Evolutionary conservation across 495 filamentous ascomycete species (phyloP).

Genomic region (Penicillium samsonianum): DNA sequence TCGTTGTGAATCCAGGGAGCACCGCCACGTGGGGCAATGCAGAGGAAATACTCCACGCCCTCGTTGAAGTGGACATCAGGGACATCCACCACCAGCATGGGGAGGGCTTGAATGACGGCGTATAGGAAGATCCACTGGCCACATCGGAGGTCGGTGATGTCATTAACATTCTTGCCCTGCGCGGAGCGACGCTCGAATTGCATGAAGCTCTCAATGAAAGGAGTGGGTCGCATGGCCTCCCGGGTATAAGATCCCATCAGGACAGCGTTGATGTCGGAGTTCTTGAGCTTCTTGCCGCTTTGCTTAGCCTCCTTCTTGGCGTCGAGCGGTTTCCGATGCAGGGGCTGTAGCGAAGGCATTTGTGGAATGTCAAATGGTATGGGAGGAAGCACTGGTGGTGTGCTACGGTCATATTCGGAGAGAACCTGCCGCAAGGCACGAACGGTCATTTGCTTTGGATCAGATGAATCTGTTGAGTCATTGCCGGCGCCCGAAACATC

Average conservation of each 20-base stretch:
- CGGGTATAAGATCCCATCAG: constrained; percentile 75
- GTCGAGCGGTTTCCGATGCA: constrained; percentile 61
- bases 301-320: constrained; percentile 69
- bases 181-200: constrained; percentile 79
- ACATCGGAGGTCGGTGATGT: constrained; percentile 73
- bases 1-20: constrained; percentile 82
- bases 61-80: constrained; percentile 74
- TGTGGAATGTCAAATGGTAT: constrained; percentile 89
- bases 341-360: constrained; percentile 65
- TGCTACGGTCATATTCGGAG: constrained; percentile 82
- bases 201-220: constrained; percentile 78
- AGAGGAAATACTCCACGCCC: constrained; percentile 95
- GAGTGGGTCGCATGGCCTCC: constrained; percentile 61
- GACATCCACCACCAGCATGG: constrained; percentile 86
- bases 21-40: constrained; percentile 78
- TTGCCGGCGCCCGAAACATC: constrained; percentile 40
- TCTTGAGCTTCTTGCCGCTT: constrained; percentile 67
- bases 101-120: constrained; percentile 83
- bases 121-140: constrained; percentile 97
- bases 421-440: constrained; percentile 71
- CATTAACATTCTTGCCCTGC: constrained; percentile 66
- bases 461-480: constrained; percentile 23
- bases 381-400: constrained; percentile 84
- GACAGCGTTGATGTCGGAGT: constrained; percentile 72
- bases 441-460: constrained; percentile 45